Evolutionary conservation across 257 asterid species (phyloP), one percentile per base, ranked within the genome.

Genomic region (Knoxia roxburghii): DNA sequence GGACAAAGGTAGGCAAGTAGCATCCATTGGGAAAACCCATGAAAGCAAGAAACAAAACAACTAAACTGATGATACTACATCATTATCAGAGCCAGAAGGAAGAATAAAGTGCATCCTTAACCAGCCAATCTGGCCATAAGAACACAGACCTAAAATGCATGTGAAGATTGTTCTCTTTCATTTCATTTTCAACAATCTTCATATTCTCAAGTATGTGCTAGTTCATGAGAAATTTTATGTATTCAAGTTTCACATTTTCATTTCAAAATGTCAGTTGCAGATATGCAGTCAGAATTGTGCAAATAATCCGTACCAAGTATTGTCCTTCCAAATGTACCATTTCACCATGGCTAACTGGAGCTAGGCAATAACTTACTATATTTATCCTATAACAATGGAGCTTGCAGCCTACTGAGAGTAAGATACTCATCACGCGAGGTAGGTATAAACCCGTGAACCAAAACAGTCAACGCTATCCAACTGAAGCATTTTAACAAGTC

Each of bases 151-250:
- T 7, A 53, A 18, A 10, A 29, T 4, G 17, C 6, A 21, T 3
- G 0, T 5, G 24, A 45, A 7, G 33, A 33, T n/a, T 3, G 57
- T 51, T 51, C 23, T 39, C 24, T 21, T 41, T 13, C 6, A 4
- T 51, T 27, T 29, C 27, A 9, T 35, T 33, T 23, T 46, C 24
- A 45, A 39, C 68, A 24, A 45, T 62, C 33, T 27, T 41, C 54
- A 63, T 8, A 43, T 7, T 30, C 24, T 64, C 68, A 29, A 64
- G 68, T 37, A 64, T 43, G n/a, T n/a, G n/a, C n/a, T 27, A 63
- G 68, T 14, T 45, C 53, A 29, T 64, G 55, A 29, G 12, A 37
- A 7, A 27, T 29, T 23, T 18, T n/a, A 27, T 18, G 56, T 23
- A 27, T 40, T 23, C 9, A 35, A n/a, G n/a, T n/a, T n/a, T n/a